Evolutionary conservation across 148 eudicot species (phyloP).

Genomic region (Vaccinium vitisidaea): DNA sequence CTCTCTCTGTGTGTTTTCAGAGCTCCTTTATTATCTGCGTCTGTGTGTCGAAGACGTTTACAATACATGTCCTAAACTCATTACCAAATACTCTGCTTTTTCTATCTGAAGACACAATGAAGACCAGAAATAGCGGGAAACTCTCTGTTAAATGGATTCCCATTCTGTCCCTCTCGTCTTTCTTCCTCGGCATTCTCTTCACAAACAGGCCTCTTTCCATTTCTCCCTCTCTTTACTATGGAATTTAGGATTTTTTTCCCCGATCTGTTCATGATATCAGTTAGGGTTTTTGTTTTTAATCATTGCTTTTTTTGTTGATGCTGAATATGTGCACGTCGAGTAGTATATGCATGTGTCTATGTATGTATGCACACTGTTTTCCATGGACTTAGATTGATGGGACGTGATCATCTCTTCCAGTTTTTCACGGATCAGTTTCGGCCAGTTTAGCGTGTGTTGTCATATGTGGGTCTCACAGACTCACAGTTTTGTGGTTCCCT

Average conservation of each 20-base stretch:
- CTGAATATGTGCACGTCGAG: background rate
- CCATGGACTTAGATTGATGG: background rate
- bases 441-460: background rate
- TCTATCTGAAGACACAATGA: constrained; percentile 31
- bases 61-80: no score
- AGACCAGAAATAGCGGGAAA: constrained; percentile 53
- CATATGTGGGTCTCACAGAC: no score
- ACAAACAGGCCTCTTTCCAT: constrained; percentile 55
- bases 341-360: background rate
- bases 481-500: background rate
- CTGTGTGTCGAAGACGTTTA: no score
- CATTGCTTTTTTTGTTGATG: background rate
- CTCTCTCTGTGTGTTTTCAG: no score
- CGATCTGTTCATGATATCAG: background rate
- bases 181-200: constrained; percentile 71
- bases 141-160: constrained; percentile 69
- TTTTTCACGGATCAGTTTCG: background rate
- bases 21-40: no score
- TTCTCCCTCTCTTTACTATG: background rate
- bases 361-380: background rate
- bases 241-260: background rate
- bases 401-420: background rate
- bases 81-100: background rate
- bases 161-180: constrained; percentile 53
- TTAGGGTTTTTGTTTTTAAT: background rate